phyloP scores from a whole-genome alignment of 1,139 yeast genomes.

The Pichia sp. region DNA sequence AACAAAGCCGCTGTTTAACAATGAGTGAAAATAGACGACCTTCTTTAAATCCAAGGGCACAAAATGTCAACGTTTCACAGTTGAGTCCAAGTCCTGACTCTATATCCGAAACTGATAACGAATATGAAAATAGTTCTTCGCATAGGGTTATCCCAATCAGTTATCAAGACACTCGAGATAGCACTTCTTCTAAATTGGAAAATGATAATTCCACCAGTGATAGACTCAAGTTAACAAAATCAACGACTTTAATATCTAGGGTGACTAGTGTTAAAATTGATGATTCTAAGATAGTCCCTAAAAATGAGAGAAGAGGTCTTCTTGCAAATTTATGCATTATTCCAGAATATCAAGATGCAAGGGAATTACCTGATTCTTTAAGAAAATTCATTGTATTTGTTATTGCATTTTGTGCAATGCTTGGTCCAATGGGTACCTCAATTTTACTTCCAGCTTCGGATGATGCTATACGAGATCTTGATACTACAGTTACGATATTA shows the following conservation, averaged over 20 bases:
- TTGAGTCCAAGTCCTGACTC: constrained; percentile 5
- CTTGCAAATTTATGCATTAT: constrained; percentile 45
- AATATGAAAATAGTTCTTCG: too few species aligned
- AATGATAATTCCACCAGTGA: too few species aligned
- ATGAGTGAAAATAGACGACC: constrained; percentile 8
- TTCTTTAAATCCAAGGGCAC: constrained; percentile 6
- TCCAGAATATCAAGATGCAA: constrained; percentile 70
- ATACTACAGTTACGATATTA: constrained; percentile 54
- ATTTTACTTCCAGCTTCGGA: constrained; percentile 74
- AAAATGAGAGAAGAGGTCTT: constrained; percentile 45
- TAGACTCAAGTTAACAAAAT: constrained; percentile 1
- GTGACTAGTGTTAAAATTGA: constrained; percentile 22
- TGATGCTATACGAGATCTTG: constrained; percentile 45
- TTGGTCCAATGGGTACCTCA: constrained; percentile 92
- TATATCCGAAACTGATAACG: neutral
- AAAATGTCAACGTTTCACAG: constrained; percentile 5
- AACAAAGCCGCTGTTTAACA: neutral
- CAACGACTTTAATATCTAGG: constrained; percentile 12
- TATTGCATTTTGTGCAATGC: constrained; percentile 66
- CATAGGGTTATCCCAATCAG: too few species aligned
- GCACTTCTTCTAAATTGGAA: too few species aligned
- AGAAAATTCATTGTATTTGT: constrained; percentile 54
- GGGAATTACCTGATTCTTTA: constrained; percentile 45
- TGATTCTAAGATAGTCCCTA: constrained; percentile 32
- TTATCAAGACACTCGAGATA: too few species aligned